Evolutionary conservation across 768 basidiomycete species (phyloP).

Genomic region (Leccinum variicolor): DNA sequence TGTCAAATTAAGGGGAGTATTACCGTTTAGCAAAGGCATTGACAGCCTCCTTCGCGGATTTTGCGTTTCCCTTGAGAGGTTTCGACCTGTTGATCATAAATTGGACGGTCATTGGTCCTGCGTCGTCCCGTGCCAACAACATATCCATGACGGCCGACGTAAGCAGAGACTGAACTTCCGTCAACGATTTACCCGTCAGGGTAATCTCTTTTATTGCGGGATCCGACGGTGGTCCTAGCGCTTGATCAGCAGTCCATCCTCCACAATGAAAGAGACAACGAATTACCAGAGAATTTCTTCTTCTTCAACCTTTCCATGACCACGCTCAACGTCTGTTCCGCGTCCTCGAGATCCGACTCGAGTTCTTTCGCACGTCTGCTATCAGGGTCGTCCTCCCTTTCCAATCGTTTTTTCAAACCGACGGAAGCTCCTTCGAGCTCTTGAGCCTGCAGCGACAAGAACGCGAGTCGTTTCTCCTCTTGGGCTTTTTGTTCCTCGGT

Average conservation of each 20-base stretch:
- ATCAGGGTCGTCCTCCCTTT: slow-evolving; percentile 1
- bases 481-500: slow-evolving; percentile 18
- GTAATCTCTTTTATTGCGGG: not conserved
- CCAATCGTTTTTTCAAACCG: slow-evolving; percentile 5
- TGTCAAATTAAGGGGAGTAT: not conserved
- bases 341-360: slow-evolving; percentile 18
- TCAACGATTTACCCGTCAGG: not conserved
- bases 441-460: slow-evolving; percentile 14
- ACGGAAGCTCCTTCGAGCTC: slow-evolving; percentile 9
- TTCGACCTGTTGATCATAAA: slow-evolving; percentile 3
- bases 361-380: not conserved
- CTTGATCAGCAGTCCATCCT: not conserved
- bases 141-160: slow-evolving; percentile 7
- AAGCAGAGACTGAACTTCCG: slow-evolving; percentile 3
- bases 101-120: slow-evolving; percentile 16
- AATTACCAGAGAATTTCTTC: slow-evolving; percentile 20
- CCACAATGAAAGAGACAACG: not conserved
- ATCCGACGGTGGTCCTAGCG: slow-evolving; percentile 8
- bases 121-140: slow-evolving; percentile 14
- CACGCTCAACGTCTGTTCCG: slow-evolving; percentile 3
- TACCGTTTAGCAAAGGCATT: slow-evolving; percentile 16
- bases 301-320: slow-evolving; percentile 17
- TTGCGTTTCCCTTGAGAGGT: not conserved
- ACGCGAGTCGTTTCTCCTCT: slow-evolving; percentile 21
- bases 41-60: slow-evolving; percentile 6